Evolutionary conservation across 352 stramenopile species (phyloP), one percentile per base, ranked within the genome.

Genomic region (Discostella stelligera): DNA sequence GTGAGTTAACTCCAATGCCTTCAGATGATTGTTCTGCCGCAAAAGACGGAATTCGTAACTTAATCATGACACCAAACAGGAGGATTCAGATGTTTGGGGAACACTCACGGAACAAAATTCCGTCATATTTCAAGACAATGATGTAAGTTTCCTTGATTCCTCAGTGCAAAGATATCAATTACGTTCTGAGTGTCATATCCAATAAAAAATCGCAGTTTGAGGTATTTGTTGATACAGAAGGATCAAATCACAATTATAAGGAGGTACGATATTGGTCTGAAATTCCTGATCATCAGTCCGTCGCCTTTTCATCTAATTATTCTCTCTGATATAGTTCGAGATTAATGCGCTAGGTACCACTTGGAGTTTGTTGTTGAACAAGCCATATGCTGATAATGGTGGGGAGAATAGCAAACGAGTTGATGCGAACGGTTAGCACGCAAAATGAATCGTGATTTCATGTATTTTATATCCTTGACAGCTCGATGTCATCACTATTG

Each of bases 41-140:
- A n/a, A n/a, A n/a, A 2, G 27, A 32, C 27, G 2, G 27, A 32
- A 32, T 32, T 32, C 27, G 27, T 32, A 5, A 32, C 27, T 32
- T 32, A 32, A 32, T 32, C 27, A 32, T 32, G 27, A 32, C 27
- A 32, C 21, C 52, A 46, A 16, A 44, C 16, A 75, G 72, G 74
- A 82, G 61, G 74, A 82, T 37, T 73, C 52, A 30, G 74, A 82
- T 69, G 74, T 82, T 2, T 82, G 74, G 74, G 66, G 59, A 56
- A 82, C 74, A 44, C 50, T 82, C 1, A 66, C 54, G 0, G 48
- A 77, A 58, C 66, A 73, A 8, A 82, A 82, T 62, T 77, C 74
- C 16, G 61, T 82, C 2, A 82, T 82, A 46, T 82, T 82, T 74
- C 74, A 82, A 56, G 67, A 82, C 58, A 82, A 82, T 68, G 74